Base-by-base conservation (phyloP, 768 basidiomycete species). In the Leccinum fibrillosum region DNA sequence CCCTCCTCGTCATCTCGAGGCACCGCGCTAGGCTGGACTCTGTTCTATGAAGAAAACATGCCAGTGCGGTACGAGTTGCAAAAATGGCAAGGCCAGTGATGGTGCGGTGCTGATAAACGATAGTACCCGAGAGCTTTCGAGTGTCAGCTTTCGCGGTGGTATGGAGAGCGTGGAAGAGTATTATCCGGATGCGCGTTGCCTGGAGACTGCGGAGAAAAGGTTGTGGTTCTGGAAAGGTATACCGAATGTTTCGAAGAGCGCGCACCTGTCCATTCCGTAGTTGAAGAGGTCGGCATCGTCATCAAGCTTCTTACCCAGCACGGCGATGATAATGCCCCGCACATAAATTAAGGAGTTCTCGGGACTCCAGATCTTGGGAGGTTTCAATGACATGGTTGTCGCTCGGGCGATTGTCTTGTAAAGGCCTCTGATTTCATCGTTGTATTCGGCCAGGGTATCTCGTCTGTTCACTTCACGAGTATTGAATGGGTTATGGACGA, bases 121-220 rank as follows among this genome's bases (percentile, higher is more conserved):
- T 68, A 45, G 72, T 75, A 12, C 65, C 59, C 0, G 76, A 42
- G 49, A 66, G n/a, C 50, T 64, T 60, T 21, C 60, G 57, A 1
- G 59, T 65, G 30, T 70, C 64, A 5, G 61, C 13, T 19, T 63
- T 52, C 2, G 66, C 62, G 0, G 69, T 62, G 8, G 60, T 56
- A n/a, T 67, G 71, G 4, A 80, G 61, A 13, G 71, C 70, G 2
- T 68, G 69, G 10, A 79, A 59, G 19, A 81, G 62, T 19, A 72
- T 66, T 51, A 77, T 74, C 3, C 77, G 75, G 28, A 79, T 76
- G 65, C 73, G 75, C 0, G 76, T 78, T 19, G 74, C 75, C 60
- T 75, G 72, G 5, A 79, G 50, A 54, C 80, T 81, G 50, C 0
- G 9, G 11, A 54, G 53, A 44, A 5, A 44, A 3, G 35, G 30